Evolutionary conservation across 768 basidiomycete genomes (phyloP).

Genomic region (Dendrothele bispora): DNA sequence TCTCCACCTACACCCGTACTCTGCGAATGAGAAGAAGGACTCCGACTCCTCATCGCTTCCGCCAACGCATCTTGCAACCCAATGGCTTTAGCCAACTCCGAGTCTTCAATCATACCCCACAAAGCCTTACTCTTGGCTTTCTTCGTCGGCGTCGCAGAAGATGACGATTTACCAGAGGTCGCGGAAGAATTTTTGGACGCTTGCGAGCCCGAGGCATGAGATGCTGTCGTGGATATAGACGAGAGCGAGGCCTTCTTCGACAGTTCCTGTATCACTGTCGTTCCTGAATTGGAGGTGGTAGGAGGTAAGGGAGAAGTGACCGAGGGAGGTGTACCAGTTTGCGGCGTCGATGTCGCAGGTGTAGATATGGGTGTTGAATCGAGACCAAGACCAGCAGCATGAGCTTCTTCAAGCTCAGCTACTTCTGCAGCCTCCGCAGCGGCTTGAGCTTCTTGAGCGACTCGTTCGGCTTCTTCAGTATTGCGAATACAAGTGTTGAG

Average conservation of each 20-base stretch:
- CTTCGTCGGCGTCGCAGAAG: no score
- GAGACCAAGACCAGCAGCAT: no score
- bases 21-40: no score
- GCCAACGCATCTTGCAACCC: constrained; percentile 44
- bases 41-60: constrained; percentile 55
- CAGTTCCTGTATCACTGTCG: neutral
- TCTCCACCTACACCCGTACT: no score
- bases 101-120: constrained; percentile 86
- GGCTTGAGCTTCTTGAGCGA: constrained; percentile 15
- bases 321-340: no score
- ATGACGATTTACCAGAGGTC: no score
- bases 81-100: constrained; percentile 74
- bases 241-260: no score
- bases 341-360: no score
- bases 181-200: no score
- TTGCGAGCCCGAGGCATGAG: neutral
- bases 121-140: constrained; percentile 54
- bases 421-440: constrained; percentile 28
- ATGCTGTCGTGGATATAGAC: no score
- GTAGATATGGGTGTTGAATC: no score
- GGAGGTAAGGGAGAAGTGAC: neutral
- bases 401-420: constrained; percentile 10
- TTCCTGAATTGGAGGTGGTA: neutral
- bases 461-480: constrained; percentile 79
- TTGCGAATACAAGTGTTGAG: constrained; percentile 89